These are phyloP conservation scores for Saturnispora zaruensis DNA, from an alignment of 805 yeast species.

Conservation along the genomic window DNA sequence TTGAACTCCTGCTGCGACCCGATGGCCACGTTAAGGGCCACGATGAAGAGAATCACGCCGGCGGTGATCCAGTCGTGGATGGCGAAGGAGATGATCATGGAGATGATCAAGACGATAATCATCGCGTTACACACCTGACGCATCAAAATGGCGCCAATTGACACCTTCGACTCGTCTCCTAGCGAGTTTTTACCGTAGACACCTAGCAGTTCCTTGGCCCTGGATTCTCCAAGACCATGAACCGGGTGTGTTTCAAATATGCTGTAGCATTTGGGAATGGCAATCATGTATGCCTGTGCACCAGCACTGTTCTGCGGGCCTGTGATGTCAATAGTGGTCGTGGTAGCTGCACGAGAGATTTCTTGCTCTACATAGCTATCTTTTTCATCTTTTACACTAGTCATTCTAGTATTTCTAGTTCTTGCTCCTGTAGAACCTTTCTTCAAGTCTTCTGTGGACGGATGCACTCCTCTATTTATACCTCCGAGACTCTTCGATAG, in stretches of 20 bases:
- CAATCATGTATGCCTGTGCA: constrained; percentile 18
- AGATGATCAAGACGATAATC: constrained; percentile 62
- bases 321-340: background rate
- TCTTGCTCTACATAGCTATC: constrained; percentile 8
- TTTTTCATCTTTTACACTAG: constrained; percentile 9
- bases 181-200: constrained; percentile 51
- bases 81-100: constrained; percentile 64
- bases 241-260: constrained; percentile 31
- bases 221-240: constrained; percentile 38
- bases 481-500: background rate
- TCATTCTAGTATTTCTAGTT: background rate
- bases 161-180: constrained; percentile 51
- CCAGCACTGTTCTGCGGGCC: constrained; percentile 8
- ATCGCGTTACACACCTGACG: constrained; percentile 72
- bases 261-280: constrained; percentile 15
- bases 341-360: constrained; percentile 9
- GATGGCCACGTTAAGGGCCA: constrained; percentile 51
- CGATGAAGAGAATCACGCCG: constrained; percentile 68
- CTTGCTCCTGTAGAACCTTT: background rate
- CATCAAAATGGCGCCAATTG: constrained; percentile 45
- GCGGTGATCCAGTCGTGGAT: constrained; percentile 76
- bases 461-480: background rate
- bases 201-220: constrained; percentile 25
- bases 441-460: background rate
- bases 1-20: constrained; percentile 65